A percentile compares a stretch with the other conserved stretches of the same genome.
phyloP scores from a whole-genome alignment of 2,329 filamentous ascomycete genomes.

The Aureobasidium sp. region DNA sequence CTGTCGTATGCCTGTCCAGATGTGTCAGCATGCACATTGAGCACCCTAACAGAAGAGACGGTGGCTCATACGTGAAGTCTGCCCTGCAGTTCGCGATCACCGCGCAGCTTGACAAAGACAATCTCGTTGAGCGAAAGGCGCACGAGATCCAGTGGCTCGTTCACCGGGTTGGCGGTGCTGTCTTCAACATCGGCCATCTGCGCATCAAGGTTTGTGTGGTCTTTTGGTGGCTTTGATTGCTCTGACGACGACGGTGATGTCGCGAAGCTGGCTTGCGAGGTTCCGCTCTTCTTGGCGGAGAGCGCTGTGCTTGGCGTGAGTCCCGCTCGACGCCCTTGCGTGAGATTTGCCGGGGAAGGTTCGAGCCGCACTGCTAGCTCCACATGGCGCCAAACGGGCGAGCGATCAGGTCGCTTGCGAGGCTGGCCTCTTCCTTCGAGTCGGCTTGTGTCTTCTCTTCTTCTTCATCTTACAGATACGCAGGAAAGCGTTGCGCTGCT shows the following conservation, averaged over 20 bases:
- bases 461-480: not conserved
- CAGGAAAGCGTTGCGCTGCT: not conserved
- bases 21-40: not conserved
- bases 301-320: not conserved
- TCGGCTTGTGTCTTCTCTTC: not conserved
- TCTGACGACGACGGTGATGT: not conserved
- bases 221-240: not conserved
- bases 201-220: constrained; percentile 10
- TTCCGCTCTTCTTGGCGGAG: not conserved
- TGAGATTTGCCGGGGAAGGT: constrained; percentile 6
- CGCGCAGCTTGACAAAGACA: constrained; percentile 93
- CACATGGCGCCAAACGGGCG: constrained; percentile 12
- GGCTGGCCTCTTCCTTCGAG: not conserved
- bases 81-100: constrained; percentile 91
- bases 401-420: not conserved
- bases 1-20: constrained; percentile 80
- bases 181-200: constrained; percentile 77
- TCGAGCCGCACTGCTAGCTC: constrained; percentile 11
- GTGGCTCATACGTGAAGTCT: constrained; percentile 66
- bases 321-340: not conserved
- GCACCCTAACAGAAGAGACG: not conserved
- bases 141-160: constrained; percentile 93
- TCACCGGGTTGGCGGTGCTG: constrained; percentile 53
- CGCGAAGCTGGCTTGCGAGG: not conserved
- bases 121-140: constrained; percentile 90